A percentile compares a stretch with the other conserved stretches of the same genome.
Conservation (phyloP, 768 basidiomycete species). For the Boletus sp. region DNA sequence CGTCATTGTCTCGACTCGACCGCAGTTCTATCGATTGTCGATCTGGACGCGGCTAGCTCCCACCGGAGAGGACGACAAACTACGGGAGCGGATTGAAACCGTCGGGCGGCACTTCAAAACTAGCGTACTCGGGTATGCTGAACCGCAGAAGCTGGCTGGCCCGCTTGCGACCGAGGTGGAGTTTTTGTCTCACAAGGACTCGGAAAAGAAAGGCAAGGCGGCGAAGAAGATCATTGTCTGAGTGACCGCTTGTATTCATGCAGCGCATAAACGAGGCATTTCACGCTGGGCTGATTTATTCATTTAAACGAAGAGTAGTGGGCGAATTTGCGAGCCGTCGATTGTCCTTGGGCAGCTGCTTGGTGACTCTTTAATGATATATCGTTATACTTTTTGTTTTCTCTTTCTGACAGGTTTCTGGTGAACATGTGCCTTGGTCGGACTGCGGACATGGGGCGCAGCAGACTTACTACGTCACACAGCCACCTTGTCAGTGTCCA, state of each 20-base stretch:
- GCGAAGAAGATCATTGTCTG: constrained; percentile 76
- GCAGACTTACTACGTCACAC: constrained; percentile 6
- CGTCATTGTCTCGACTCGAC: constrained; percentile 92
- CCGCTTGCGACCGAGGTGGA: constrained; percentile 94
- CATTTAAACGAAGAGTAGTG: constrained; percentile 26
- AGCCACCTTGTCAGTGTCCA: constrained; percentile 17
- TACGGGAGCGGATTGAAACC: constrained; percentile 78
- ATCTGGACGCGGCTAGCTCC: constrained; percentile 96
- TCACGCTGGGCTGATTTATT: constrained; percentile 30
- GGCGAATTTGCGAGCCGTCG: constrained; percentile 17
- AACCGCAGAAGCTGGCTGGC: constrained; percentile 70
- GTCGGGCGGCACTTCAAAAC: constrained; percentile 92
- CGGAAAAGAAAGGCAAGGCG: constrained; percentile 88
- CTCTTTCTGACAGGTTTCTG: constrained; percentile 7
- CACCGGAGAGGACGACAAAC: constrained; percentile 45
- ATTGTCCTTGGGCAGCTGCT: constrained; percentile 19
- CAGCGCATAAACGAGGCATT: constrained; percentile 14
- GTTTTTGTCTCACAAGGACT: constrained; percentile 92
- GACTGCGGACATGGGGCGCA: constrained; percentile 10
- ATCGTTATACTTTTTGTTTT: constrained; percentile 9
- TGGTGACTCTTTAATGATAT: constrained; percentile 26
- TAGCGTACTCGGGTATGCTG: constrained; percentile 76
- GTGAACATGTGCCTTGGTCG: not conserved
- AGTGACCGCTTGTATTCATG: constrained; percentile 19
- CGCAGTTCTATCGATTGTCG: constrained; percentile 92